Conservation (phyloP, 2,329 filamentous ascomycete species). For the Epichloe sp. region DNA sequence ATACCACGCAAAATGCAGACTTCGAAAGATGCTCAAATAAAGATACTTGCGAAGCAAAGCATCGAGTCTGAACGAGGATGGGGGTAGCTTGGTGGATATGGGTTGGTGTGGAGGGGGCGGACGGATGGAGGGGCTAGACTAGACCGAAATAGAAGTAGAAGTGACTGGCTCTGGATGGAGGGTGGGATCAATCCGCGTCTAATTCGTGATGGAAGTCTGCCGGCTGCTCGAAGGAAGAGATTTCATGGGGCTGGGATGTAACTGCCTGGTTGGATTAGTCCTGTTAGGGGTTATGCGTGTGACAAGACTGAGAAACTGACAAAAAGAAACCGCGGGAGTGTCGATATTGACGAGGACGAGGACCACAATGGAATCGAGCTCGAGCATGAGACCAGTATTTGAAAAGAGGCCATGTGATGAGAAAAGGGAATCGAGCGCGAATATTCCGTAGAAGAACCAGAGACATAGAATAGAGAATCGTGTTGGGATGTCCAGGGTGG, state of each 20-base stretch:
- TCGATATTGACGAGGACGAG: not conserved
- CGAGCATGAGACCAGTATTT: not conserved
- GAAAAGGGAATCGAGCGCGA: not conserved
- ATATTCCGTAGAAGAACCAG: not conserved
- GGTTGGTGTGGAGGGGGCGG: not conserved
- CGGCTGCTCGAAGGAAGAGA: not conserved
- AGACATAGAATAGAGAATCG: not conserved
- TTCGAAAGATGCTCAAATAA: not conserved
- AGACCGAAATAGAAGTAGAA: constrained; percentile 1
- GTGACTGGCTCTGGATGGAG: not conserved
- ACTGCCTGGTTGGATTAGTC: not conserved
- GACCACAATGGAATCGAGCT: not conserved
- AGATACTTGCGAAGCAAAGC: not conserved
- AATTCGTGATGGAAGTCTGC: constrained; percentile 7
- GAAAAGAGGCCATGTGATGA: not conserved
- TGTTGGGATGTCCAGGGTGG: not conserved
- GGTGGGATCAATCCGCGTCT: constrained; percentile 4
- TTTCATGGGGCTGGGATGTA: constrained; percentile 2
- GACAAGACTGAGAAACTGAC: not conserved
- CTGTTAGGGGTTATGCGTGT: not conserved
- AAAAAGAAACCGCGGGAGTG: not conserved
- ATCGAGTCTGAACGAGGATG: not conserved
- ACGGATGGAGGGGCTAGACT: not conserved
- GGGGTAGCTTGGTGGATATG: not conserved
- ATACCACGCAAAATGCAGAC: not conserved